phyloP scores from a whole-genome alignment of 306 rosid genomes.

The Castanospermum australe region DNA sequence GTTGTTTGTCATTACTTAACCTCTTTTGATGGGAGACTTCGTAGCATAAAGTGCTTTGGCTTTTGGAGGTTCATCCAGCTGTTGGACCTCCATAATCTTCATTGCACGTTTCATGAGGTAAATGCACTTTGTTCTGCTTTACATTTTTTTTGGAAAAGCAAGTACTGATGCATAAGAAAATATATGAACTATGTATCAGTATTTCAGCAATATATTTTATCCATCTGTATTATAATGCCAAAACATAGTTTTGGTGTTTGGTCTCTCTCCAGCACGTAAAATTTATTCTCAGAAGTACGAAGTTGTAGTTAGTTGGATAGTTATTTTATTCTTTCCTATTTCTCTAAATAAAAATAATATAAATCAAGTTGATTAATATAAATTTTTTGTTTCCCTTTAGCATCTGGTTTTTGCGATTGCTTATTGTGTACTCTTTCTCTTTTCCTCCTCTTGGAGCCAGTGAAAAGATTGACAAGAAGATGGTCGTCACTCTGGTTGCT shows the following conservation, averaged over 20 bases:
- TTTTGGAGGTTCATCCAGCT: slow-evolving; percentile 40
- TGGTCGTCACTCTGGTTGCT: slow-evolving; percentile 41
- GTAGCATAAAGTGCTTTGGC: slow-evolving; percentile 45
- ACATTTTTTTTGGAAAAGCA: background rate
- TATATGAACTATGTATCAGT: no score
- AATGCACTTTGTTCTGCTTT: slow-evolving; percentile 27
- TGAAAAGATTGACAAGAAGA: slow-evolving; percentile 41
- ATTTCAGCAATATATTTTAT: background rate
- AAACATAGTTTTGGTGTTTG: no score
- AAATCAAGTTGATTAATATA: no score
- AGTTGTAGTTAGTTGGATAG: no score
- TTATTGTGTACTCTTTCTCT: slow-evolving; percentile 33
- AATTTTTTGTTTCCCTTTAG: slow-evolving; percentile 17
- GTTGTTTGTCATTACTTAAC: slow-evolving; percentile 31
- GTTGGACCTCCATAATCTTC: slow-evolving; percentile 41
- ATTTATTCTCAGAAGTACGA: no score
- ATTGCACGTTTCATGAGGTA: slow-evolving; percentile 55
- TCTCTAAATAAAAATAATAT: no score
- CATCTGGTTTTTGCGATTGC: slow-evolving; percentile 28
- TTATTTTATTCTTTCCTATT: no score
- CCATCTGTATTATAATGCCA: no score
- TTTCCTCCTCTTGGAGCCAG: slow-evolving; percentile 45
- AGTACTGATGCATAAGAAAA: background rate
- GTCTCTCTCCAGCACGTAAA: no score
- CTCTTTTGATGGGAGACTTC: slow-evolving; percentile 41